Percentiles rank a stretch among this genome's conserved stretches.
These are phyloP conservation scores for Vitis hybrid DNA, from an alignment of 177 flowering plant genomes.

Conservation along the genomic window DNA sequence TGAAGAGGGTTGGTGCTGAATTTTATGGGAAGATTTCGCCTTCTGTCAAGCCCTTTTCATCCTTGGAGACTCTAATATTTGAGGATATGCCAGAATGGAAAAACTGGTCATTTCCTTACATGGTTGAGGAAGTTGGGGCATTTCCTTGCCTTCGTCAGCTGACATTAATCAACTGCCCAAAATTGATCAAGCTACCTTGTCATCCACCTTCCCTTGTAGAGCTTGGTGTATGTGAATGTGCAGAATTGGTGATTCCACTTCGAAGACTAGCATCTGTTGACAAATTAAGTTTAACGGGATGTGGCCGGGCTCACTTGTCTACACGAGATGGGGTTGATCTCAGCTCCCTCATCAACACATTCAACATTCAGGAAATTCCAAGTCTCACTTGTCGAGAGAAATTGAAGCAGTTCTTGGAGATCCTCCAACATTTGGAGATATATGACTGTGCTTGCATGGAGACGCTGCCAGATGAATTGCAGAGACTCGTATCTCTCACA, in stretches of 20 bases:
- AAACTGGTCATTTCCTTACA: not conserved
- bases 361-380: no score
- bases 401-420: no score
- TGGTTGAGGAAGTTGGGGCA: not conserved
- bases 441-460: not conserved
- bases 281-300: no score
- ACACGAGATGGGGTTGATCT: no score
- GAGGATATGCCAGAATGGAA: slow-evolving; percentile 7
- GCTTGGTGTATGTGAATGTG: not conserved
- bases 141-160: slow-evolving; percentile 1
- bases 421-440: not conserved
- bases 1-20: not conserved
- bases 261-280: not conserved
- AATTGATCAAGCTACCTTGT: slow-evolving; percentile 1
- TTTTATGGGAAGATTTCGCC: not conserved
- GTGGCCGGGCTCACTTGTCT: no score
- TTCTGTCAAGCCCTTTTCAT: slow-evolving; percentile 1
- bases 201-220: slow-evolving; percentile 4
- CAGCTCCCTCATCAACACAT: no score
- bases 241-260: not conserved
- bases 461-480: not conserved
- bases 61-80: slow-evolving; percentile 6
- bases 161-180: not conserved
- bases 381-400: no score
- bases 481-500: not conserved